A percentile compares a stretch with the other conserved stretches of the same genome.
phyloP scores from a whole-genome alignment of 495 filamentous ascomycete species.

The Annulohypoxylon bovei region DNA sequence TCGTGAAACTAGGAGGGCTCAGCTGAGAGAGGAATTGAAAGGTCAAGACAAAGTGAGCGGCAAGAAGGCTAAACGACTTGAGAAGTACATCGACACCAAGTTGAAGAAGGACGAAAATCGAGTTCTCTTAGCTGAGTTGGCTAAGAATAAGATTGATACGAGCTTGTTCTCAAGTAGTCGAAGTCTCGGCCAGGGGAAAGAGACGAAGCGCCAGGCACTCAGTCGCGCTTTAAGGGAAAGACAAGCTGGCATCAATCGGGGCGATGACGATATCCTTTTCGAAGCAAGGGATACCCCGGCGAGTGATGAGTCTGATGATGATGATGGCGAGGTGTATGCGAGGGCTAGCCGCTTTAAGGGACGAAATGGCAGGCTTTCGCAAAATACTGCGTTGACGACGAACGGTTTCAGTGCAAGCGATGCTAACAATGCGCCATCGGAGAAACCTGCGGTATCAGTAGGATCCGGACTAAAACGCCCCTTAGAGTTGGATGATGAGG shows the following conservation, averaged over 20 bases:
- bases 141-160: constrained; percentile 81
- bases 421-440: not conserved
- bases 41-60: constrained; percentile 80
- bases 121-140: constrained; percentile 83
- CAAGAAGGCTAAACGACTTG: constrained; percentile 93
- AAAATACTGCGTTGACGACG: not conserved
- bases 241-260: constrained; percentile 64
- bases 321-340: constrained; percentile 42
- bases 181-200: constrained; percentile 72
- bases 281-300: constrained; percentile 34
- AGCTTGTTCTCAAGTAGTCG: constrained; percentile 78
- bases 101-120: constrained; percentile 92
- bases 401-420: not conserved
- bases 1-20: constrained; percentile 71
- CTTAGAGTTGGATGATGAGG: constrained; percentile 78
- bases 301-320: constrained; percentile 48
- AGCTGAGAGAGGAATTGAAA: constrained; percentile 66
- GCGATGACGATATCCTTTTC: constrained; percentile 50
- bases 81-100: constrained; percentile 98
- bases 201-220: constrained; percentile 73
- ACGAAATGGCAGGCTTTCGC: not conserved
- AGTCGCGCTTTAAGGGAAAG: constrained; percentile 67
- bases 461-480: constrained; percentile 90
- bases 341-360: not conserved
- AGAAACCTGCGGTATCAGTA: constrained; percentile 46